Percentiles rank a stretch among this genome's conserved stretches.
These are phyloP conservation scores for Rehmannia glutinosa DNA, from an alignment of 257 asterid species.

Conservation along the genomic window DNA sequence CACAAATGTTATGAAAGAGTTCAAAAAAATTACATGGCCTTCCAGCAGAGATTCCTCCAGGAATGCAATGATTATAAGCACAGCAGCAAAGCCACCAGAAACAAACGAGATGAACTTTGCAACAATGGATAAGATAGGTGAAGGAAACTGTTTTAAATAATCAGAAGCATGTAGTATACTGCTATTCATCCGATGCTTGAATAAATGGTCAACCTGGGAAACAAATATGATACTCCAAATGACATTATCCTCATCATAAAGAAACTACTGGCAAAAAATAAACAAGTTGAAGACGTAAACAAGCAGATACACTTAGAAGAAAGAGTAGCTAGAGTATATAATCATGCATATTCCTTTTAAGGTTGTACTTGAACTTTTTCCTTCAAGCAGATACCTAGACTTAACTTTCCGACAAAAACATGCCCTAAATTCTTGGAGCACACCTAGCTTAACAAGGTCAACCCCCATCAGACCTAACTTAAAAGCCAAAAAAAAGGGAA, in stretches of 20 bases:
- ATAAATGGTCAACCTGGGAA: conserved; percentile 88
- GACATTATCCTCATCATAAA: neutral
- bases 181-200: conserved; percentile 87
- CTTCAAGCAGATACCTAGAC: neutral
- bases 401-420: neutral
- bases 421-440: neutral
- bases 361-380: neutral
- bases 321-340: neutral
- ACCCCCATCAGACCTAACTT: too few relatives aligned
- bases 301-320: too few relatives aligned
- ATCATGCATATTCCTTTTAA: neutral
- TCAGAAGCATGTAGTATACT: conserved; percentile 78
- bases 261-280: conserved; percentile 5
- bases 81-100: conserved; percentile 98
- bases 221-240: conserved; percentile 2
- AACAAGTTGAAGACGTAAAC: neutral
- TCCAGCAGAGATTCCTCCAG: conserved; percentile 95
- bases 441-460: neutral
- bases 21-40: conserved; percentile 75
- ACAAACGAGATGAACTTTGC: conserved; percentile 97
- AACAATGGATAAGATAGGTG: conserved; percentile 74
- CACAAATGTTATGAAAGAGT: neutral
- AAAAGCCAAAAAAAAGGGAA: neutral
- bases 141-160: conserved; percentile 89
- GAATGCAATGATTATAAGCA: conserved; percentile 89